Base-by-base conservation (phyloP, 2,329 filamentous ascomycete genomes). In the Whalleya microplaca region DNA sequence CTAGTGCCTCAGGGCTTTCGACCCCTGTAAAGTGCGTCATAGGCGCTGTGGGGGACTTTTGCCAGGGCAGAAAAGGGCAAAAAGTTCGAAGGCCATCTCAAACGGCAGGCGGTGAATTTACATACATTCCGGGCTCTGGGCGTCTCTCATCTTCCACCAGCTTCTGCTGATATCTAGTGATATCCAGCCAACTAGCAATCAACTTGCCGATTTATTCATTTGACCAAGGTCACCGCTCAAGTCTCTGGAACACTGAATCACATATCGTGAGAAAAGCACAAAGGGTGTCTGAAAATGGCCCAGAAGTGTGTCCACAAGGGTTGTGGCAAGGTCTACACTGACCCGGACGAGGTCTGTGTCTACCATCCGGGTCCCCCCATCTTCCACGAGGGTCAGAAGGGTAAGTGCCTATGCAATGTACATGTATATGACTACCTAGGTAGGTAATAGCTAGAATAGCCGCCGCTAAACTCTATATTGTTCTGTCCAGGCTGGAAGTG, bases 301-400 rank as follows among this genome's bases (percentile, higher is more conserved):
- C 84, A 87, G 69, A 98, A 96, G 79, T 99, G 95, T 75, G 92
- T 97, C 56, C 95, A 97, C 79, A 93, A 96, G 76, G 92, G 93
- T 73, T 99, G 95, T 76, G 92, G 90, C 69, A 98, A 97, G 82
- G 76, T 81, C 63, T 98, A 92, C 75, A 87, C 87, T 47, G 89
- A 97, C 73, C 77, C 87, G 9, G 85, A 91, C 42, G 94, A 96
- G 74, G 83, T 87, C 65, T 99, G 95, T 78, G 78, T 85, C 66
- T 98, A 97, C 78, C 95, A 99, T 77, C 92, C 94, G 43, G 93
- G 93, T 54, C 91, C 93, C 63, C 95, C 95, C 45, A 83, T 95
- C 72, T 99, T 99, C 75, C 95, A 98, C 74, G 95, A 99, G 78
- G 95, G 95, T 59, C 94, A 97, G 78, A 98, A 99, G 87, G 95